Evolutionary conservation across 495 filamentous ascomycete genomes (phyloP), one percentile per base, ranked within the genome.

Genomic region (Tetracladium setigerum): DNA sequence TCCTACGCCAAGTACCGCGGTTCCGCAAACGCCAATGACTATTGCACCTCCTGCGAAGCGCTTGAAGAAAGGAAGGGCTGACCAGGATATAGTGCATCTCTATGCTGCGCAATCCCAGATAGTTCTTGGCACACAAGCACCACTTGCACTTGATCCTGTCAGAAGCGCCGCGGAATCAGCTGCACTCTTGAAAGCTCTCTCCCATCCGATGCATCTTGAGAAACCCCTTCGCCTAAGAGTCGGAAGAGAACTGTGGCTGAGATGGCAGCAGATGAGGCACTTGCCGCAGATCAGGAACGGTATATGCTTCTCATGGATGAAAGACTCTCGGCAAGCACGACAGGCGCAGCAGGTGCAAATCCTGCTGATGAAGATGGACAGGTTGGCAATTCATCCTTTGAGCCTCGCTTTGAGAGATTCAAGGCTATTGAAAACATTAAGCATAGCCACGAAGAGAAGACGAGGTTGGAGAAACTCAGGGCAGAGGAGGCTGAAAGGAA

Each of bases 241-340:
- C 76, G 94, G 47, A 97, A 99, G 73, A 78, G 91, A 47, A 99
- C 92, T 0, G 82, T 89, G 10, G 92, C 94, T 5, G 90, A 99
- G 57, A 74, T 96, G 63, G 91, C 86, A 27, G 90, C 89, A 2
- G 92, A 97, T 60, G 89, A 97, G 61, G 90, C 92, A 0, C 68
- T 86, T 48, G 88, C 88, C 5, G 89, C 88, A 10, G 83, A 92
- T 38, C 82, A 88, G 60, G 88, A 96, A 61, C 73, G 86, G 22
- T 90, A 89, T 54, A 89, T 97, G 84, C 87, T 97, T 31, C 83
- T 87, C 39, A 82, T 91, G 70, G 92, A 99, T 47, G 94, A 97
- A 56, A 77, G 87, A 12, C 71, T 87, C 38, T 76, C 80, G 17
- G 73, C 74, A 14, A 66, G 70, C 34, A 73, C 76, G 0, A 69